Evolutionary conservation across 257 asterid species (phyloP).

Genomic region (Anisodus acutangulus): DNA sequence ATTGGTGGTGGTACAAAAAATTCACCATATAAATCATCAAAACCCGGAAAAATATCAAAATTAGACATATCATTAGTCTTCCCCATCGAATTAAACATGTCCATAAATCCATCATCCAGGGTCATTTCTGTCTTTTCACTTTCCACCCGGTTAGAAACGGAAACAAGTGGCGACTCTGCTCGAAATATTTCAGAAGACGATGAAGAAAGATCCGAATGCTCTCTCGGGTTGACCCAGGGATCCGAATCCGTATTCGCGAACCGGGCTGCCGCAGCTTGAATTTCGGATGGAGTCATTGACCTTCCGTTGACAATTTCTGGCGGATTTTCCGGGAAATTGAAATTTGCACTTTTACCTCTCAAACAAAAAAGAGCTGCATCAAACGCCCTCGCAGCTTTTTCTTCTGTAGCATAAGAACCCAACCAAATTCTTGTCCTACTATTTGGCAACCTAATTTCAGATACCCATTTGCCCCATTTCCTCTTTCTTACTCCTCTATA

Average conservation of each 20-base stretch:
- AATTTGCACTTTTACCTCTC: slow-evolving; percentile 63
- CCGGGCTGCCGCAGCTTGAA: slow-evolving; percentile 69
- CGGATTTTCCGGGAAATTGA: slow-evolving; percentile 65
- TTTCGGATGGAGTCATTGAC: slow-evolving; percentile 60
- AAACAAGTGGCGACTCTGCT: slow-evolving; percentile 62
- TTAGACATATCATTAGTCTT: slow-evolving; percentile 40
- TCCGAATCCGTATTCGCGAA: slow-evolving; percentile 49
- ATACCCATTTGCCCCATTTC: slow-evolving; percentile 78
- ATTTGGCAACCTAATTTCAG: slow-evolving; percentile 74
- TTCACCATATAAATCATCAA: slow-evolving; percentile 52
- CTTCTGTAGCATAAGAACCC: slow-evolving; percentile 70
- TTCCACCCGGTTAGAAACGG: slow-evolving; percentile 52
- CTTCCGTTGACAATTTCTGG: slow-evolving; percentile 53
- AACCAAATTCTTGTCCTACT: slow-evolving; percentile 77
- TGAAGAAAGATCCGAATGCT: slow-evolving; percentile 42
- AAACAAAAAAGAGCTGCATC: slow-evolving; percentile 73
- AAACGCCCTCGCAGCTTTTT: slow-evolving; percentile 78
- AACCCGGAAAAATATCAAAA: slow-evolving; percentile 66
- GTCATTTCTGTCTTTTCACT: slow-evolving; percentile 51
- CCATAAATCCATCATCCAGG: slow-evolving; percentile 50
- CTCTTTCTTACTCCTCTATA: slow-evolving; percentile 70
- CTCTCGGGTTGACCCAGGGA: slow-evolving; percentile 27
- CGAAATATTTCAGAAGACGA: slow-evolving; percentile 38
- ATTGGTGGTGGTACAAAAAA: slow-evolving; percentile 43
- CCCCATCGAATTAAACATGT: slow-evolving; percentile 44